Percentiles rank a stretch among this genome's conserved stretches.
These are phyloP conservation scores for Torrubiella hemipterigena DNA, from an alignment of 2,329 filamentous ascomycete genomes.

Conservation along the genomic window DNA sequence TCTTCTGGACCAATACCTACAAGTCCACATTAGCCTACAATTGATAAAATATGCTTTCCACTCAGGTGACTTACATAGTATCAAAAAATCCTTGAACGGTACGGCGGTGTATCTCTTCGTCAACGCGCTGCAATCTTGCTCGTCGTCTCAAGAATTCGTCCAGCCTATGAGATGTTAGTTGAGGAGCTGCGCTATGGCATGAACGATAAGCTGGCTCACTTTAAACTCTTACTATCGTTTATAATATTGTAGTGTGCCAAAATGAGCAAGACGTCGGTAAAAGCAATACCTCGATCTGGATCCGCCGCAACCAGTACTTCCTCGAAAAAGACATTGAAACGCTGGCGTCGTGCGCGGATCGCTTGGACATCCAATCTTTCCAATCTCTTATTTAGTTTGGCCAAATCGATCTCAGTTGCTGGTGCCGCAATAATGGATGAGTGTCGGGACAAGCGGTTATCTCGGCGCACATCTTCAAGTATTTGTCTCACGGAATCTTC, in stretches of 20 bases:
- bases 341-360: constrained; percentile 62
- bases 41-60: background rate
- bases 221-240: constrained; percentile 89
- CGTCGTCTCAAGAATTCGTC: constrained; percentile 91
- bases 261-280: constrained; percentile 87
- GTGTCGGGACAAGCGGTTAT: constrained; percentile 39
- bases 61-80: constrained; percentile 49
- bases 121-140: constrained; percentile 81
- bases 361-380: constrained; percentile 59
- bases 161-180: constrained; percentile 42
- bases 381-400: constrained; percentile 63
- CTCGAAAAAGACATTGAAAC: constrained; percentile 93
- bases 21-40: background rate
- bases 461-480: constrained; percentile 67
- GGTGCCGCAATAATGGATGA: constrained; percentile 34
- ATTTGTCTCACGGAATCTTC: constrained; percentile 81
- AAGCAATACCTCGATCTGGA: constrained; percentile 78
- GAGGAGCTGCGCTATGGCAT: too few species aligned
- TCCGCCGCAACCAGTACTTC: constrained; percentile 92
- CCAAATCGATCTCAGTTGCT: constrained; percentile 55
- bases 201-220: too few species aligned
- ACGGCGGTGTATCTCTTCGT: constrained; percentile 84
- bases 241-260: constrained; percentile 98
- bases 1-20: constrained; percentile 65
- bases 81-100: constrained; percentile 93